Base-by-base conservation (phyloP, 148 eudicot species). In the Drosera capensis region DNA sequence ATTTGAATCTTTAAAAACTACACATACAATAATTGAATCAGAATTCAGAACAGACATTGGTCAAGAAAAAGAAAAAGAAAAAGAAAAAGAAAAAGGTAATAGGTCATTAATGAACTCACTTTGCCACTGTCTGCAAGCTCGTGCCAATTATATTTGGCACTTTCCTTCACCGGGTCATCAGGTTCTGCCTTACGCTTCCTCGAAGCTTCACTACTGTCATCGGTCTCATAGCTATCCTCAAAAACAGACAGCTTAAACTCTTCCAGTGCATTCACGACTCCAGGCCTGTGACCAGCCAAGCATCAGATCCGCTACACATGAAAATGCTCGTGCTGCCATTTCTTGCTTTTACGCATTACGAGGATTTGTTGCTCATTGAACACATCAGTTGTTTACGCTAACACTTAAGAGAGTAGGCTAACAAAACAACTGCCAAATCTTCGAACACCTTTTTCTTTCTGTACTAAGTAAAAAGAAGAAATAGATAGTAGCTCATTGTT, bases 91-190 rank as follows among this genome's bases (percentile, higher is more conserved):
- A 43, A 8, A 14, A 8, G 13, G 12, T 30, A 35, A 20, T 9
- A 19, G 26, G 48, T 46, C 6, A 28, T 9, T 4, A 28, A 9
- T 4, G n/a, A 4, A 15, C 13, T 34, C 14, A 88, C 96, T 94
- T 71, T 73, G 57, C 93, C 97, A 48, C 57, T 70, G 31, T 90
- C 93, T 15, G 95, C 95, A 54, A 90, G 95, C 54, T 84, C 74
- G 23, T 71, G 44, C 97, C 97, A 90, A 55, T 90, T 72, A 46
- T 78, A 84, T 20, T 73, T 72, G 29, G 72, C 71, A 47, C 51
- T 59, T 60, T 68, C 79, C 55, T 72, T 65, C 4, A 46, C 61
- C 19, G 94, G 83, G 54, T 62, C 66, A 3, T 83, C 94, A 60
- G 82, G 55, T 37, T 56, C 50, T 26, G 80, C 81, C 70, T 90